These are phyloP conservation scores for Solanum neorickii DNA, from an alignment of 257 asterid species.

Conservation along the genomic window DNA sequence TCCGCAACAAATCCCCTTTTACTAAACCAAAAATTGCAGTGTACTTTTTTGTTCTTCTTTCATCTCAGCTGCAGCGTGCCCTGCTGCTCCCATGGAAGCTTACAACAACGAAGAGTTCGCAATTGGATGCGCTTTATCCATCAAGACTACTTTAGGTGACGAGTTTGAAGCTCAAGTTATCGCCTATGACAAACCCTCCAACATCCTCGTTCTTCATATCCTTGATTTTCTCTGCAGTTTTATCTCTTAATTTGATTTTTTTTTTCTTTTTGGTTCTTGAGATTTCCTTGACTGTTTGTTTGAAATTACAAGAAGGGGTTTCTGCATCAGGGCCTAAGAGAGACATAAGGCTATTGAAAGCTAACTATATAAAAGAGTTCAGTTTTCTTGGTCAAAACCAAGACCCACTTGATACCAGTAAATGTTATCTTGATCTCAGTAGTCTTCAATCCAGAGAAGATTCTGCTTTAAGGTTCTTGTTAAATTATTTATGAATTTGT, in stretches of 20 bases:
- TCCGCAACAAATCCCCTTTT: background rate
- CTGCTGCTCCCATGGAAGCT: conserved; percentile 54
- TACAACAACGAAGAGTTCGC: conserved; percentile 72
- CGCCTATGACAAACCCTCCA: conserved; percentile 73
- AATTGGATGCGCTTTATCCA: conserved; percentile 69
- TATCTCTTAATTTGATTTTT: background rate
- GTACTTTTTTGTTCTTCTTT: background rate
- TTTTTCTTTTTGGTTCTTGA: background rate
- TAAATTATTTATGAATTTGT: background rate
- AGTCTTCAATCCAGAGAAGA: conserved; percentile 78
- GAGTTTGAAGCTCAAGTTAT: conserved; percentile 85
- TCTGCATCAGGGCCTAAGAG: conserved; percentile 67
- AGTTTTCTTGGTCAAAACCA: conserved; percentile 63
- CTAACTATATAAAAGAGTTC: conserved; percentile 72
- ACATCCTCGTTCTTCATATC: conserved; percentile 97
- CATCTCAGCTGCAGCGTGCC: background rate
- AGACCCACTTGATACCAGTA: conserved; percentile 76
- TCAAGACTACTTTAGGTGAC: conserved; percentile 79
- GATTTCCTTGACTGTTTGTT: conserved; percentile 34
- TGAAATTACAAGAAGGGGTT: conserved; percentile 64
- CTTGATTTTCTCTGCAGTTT: conserved; percentile 13
- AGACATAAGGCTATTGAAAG: conserved; percentile 74
- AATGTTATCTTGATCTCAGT: conserved; percentile 68
- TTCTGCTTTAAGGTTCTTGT: conserved; percentile 64
- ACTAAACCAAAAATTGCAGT: background rate